Evolutionary conservation across 2,329 filamentous ascomycete genomes (phyloP).

Genomic region (Alternaria longipes): DNA sequence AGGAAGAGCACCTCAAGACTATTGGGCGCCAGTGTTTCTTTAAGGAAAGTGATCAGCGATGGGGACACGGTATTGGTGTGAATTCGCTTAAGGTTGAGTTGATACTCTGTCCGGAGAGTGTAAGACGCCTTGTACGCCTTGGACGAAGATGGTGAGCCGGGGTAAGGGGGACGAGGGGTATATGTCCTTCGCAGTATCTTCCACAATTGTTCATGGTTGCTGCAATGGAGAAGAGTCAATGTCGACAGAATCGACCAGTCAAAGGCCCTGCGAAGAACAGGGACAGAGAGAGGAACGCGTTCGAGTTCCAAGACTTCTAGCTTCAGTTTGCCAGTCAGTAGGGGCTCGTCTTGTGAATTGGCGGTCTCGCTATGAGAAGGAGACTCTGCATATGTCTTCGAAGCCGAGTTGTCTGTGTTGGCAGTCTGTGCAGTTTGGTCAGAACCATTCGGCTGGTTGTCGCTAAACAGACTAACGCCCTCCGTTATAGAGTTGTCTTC

Average conservation of each 20-base stretch:
- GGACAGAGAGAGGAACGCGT: conserved; percentile 75
- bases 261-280: conserved; percentile 73
- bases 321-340: conserved; percentile 66
- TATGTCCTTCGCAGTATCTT: conserved; percentile 70
- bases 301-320: conserved; percentile 80
- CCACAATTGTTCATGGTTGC: conserved; percentile 78
- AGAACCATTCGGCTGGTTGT: conserved; percentile 22
- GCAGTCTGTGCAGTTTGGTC: conserved; percentile 20
- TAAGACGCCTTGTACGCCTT: conserved; percentile 52
- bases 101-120: conserved; percentile 50
- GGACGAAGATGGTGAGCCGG: conserved; percentile 48
- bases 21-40: conserved; percentile 79
- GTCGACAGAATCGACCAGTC: conserved; percentile 78
- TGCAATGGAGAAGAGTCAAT: conserved; percentile 77
- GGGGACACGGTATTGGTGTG: conserved; percentile 78
- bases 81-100: conserved; percentile 73
- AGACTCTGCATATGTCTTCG: conserved; percentile 8
- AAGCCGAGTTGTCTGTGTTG: conserved; percentile 11
- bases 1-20: conserved; percentile 81
- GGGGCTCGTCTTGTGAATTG: conserved; percentile 42
- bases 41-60: conserved; percentile 76
- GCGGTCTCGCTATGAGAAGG: conserved; percentile 3
- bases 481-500: conserved; percentile 36
- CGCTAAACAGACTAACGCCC: conserved; percentile 36
- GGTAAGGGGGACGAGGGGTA: conserved; percentile 48